Conservation (phyloP, 2,329 filamentous ascomycete species). For the Fusarium avenaceum region DNA sequence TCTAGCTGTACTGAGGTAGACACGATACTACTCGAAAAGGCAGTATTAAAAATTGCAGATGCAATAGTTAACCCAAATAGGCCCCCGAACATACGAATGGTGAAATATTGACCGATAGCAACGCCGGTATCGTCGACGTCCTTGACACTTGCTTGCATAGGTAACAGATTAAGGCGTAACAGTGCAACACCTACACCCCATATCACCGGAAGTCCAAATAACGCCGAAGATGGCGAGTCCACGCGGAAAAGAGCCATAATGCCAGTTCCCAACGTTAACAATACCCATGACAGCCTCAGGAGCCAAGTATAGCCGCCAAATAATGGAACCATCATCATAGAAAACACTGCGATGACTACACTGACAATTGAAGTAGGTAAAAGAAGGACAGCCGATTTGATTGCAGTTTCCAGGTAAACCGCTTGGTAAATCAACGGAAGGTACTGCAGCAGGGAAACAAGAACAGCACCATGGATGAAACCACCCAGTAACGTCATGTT, state of each 20-base stretch:
- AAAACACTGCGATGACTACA: slow-evolving; percentile 15
- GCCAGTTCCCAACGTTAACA: slow-evolving; percentile 8
- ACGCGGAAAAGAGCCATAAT: slow-evolving; percentile 8
- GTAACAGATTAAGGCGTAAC: slow-evolving; percentile 11
- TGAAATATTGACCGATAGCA: slow-evolving; percentile 18
- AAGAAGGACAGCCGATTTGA: slow-evolving; percentile 16
- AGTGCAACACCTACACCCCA: slow-evolving; percentile 23
- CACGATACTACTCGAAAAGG: neutral
- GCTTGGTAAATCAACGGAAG: slow-evolving; percentile 18
- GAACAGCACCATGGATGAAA: slow-evolving; percentile 17
- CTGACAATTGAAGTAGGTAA: slow-evolving; percentile 11
- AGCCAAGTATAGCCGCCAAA: slow-evolving; percentile 26
- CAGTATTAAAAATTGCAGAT: slow-evolving; percentile 23
- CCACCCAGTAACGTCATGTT: slow-evolving; percentile 29
- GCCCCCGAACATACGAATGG: slow-evolving; percentile 19
- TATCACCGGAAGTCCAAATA: slow-evolving; percentile 16
- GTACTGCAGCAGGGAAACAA: slow-evolving; percentile 20
- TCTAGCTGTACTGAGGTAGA: neutral
- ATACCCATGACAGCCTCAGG: slow-evolving; percentile 8
- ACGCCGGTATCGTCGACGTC: slow-evolving; percentile 16
- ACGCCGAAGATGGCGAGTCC: neutral
- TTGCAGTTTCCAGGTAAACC: slow-evolving; percentile 17
- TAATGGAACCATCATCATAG: slow-evolving; percentile 27
- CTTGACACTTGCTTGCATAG: slow-evolving; percentile 27
- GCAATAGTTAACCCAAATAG: slow-evolving; percentile 9